phyloP scores from a whole-genome alignment of 768 basidiomycete genomes.

The Cantharellus cinnabarinus region DNA sequence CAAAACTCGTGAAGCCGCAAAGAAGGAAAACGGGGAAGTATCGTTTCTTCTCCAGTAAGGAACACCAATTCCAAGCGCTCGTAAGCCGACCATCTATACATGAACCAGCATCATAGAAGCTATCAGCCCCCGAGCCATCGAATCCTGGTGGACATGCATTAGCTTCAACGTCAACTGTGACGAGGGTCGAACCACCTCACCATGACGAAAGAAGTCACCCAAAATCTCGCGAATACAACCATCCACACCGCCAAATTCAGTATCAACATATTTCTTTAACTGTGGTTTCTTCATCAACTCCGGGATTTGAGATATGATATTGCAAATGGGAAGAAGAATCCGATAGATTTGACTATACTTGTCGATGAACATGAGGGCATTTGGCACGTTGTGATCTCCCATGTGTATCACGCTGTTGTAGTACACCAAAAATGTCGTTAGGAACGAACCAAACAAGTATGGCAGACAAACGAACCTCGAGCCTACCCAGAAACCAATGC shows the following conservation, averaged over 20 bases:
- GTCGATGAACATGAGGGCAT: conserved; percentile 74
- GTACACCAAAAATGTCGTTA: background rate
- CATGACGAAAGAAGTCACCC: conserved; percentile 71
- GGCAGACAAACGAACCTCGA: conserved; percentile 24
- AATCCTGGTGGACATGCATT: conserved; percentile 20
- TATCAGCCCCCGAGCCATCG: conserved; percentile 80
- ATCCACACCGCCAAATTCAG: conserved; percentile 62
- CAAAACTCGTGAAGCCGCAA: conserved; percentile 70
- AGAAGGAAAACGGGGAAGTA: conserved; percentile 66
- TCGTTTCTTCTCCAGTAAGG: conserved; percentile 64
- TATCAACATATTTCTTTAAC: conserved; percentile 52
- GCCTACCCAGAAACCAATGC: conserved; percentile 68
- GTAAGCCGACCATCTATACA: conserved; percentile 70
- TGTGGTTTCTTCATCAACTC: conserved; percentile 46
- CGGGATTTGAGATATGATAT: conserved; percentile 54
- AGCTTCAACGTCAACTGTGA: background rate
- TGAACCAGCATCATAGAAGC: conserved; percentile 75
- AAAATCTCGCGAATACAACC: conserved; percentile 50
- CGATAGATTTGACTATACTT: conserved; percentile 87
- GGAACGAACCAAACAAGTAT: too few species aligned
- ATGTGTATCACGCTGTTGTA: conserved; percentile 40
- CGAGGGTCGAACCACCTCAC: conserved; percentile 10
- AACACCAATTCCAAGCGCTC: conserved; percentile 88
- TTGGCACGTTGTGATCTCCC: conserved; percentile 58
- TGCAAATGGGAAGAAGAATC: conserved; percentile 74